Conservation (phyloP, 2,329 filamentous ascomycete species). For the Lecanicillium sp. region DNA sequence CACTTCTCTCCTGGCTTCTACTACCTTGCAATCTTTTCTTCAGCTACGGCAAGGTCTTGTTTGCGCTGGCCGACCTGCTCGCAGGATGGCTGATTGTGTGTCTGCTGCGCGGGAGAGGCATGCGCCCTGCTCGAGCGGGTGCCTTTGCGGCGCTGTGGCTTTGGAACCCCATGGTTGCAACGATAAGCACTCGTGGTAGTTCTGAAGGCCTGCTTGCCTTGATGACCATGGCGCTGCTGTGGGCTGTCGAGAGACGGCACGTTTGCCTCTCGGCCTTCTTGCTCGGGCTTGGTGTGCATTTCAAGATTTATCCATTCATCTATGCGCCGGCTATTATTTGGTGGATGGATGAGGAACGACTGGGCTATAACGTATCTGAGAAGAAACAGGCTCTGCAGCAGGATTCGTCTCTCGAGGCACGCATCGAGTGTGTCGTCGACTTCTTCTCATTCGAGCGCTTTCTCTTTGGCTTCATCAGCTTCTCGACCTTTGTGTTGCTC, state of each 20-base stretch:
- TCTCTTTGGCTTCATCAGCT: slow-evolving; percentile 52
- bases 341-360: slow-evolving; percentile 60
- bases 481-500: slow-evolving; percentile 63
- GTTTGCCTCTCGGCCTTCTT: slow-evolving; percentile 61
- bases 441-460: slow-evolving; percentile 50
- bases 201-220: slow-evolving; percentile 86
- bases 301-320: slow-evolving; percentile 98
- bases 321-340: slow-evolving; percentile 76
- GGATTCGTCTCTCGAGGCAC: too few species aligned
- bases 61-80: slow-evolving; percentile 73
- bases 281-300: slow-evolving; percentile 80
- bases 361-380: slow-evolving; percentile 13
- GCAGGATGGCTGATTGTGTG: slow-evolving; percentile 68
- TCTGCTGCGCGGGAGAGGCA: slow-evolving; percentile 29
- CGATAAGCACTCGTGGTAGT: slow-evolving; percentile 90
- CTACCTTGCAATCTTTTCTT: slow-evolving; percentile 69
- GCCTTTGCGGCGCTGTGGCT: slow-evolving; percentile 84
- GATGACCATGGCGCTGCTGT: slow-evolving; percentile 73
- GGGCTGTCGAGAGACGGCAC: slow-evolving; percentile 62
- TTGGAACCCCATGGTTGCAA: slow-evolving; percentile 95
- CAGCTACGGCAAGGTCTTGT: slow-evolving; percentile 79
- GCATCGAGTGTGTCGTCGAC: slow-evolving; percentile 15
- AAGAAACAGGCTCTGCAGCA: too few species aligned
- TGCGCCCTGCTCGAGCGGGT: slow-evolving; percentile 49
- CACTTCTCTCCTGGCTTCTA: slow-evolving; percentile 84